Evolutionary conservation across 108 stramenopile species (phyloP).

Genomic region (Cyclotella sp.): DNA sequence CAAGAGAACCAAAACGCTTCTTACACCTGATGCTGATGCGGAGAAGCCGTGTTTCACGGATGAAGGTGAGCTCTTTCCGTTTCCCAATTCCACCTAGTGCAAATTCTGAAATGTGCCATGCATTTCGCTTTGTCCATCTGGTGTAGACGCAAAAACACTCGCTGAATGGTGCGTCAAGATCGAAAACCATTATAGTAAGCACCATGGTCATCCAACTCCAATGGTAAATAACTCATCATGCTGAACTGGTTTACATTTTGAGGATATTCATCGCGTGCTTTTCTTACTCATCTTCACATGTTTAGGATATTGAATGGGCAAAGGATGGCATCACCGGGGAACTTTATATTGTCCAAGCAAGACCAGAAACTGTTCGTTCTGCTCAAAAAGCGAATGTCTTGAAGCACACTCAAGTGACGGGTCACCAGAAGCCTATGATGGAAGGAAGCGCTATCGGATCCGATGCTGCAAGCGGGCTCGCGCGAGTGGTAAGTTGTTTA

Average conservation of each 20-base stretch:
- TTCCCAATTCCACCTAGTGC: background rate
- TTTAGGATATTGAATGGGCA: constrained; percentile 59
- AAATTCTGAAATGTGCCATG: background rate
- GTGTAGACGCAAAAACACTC: constrained; percentile 31
- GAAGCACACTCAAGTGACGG: constrained; percentile 44
- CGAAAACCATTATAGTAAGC: constrained; percentile 51
- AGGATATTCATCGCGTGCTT: too few relatives aligned
- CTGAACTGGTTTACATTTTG: background rate
- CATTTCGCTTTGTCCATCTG: background rate
- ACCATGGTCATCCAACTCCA: constrained; percentile 41
- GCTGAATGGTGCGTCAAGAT: constrained; percentile 51
- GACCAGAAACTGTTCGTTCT: constrained; percentile 49
- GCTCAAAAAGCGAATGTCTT: constrained; percentile 36
- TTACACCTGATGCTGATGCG: constrained; percentile 35
- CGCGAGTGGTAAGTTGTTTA: constrained; percentile 20
- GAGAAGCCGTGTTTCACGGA: constrained; percentile 32
- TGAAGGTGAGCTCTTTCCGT: constrained; percentile 14
- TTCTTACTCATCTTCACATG: background rate
- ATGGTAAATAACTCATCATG: constrained; percentile 17
- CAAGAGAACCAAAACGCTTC: constrained; percentile 40
- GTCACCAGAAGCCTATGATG: constrained; percentile 26
- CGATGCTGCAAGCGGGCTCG: constrained; percentile 43
- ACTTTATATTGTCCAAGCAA: constrained; percentile 57
- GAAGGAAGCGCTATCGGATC: constrained; percentile 53
- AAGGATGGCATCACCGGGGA: constrained; percentile 55